Conservation (phyloP, 306 rosid species). For the Ormosia semicastrata region DNA sequence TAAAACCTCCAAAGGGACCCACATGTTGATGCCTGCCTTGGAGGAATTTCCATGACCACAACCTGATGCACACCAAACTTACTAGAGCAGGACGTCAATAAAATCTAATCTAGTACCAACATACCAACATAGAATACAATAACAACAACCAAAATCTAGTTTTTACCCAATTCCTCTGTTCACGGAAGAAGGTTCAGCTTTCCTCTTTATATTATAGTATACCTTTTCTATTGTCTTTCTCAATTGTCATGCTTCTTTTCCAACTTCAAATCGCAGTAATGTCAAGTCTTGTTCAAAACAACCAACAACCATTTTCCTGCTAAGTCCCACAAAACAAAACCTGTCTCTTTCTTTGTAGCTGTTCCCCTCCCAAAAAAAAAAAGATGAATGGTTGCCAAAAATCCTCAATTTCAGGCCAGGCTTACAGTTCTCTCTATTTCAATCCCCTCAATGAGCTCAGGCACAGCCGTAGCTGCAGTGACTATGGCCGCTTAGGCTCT, state of each 20-base stretch:
- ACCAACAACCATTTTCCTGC: not conserved
- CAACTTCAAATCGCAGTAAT: not conserved
- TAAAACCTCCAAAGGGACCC: too few species aligned
- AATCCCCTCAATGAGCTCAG: constrained; percentile 55
- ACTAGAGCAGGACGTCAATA: not conserved
- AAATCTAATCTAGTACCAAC: not conserved
- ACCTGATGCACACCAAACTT: too few species aligned
- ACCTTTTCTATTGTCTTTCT: not conserved
- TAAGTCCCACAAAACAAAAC: not conserved
- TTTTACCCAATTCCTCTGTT: not conserved
- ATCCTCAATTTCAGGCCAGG: constrained; percentile 19
- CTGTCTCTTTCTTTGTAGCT: not conserved
- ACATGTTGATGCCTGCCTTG: too few species aligned
- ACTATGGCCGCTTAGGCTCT: constrained; percentile 30
- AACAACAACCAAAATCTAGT: not conserved
- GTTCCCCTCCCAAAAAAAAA: not conserved
- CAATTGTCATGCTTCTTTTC: not conserved
- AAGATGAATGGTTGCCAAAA: constrained; percentile 25
- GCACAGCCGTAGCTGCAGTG: constrained; percentile 71
- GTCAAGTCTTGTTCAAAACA: not conserved
- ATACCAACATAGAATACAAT: not conserved
- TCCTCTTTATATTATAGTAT: not conserved
- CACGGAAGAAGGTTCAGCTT: not conserved
- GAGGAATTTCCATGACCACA: too few species aligned
- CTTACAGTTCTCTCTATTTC: constrained; percentile 49